A percentile compares a stretch with the other conserved stretches of the same genome.
Evolutionary conservation across 2,329 filamentous ascomycete genomes (phyloP).

Genomic region (Fusarium tricinctum): DNA sequence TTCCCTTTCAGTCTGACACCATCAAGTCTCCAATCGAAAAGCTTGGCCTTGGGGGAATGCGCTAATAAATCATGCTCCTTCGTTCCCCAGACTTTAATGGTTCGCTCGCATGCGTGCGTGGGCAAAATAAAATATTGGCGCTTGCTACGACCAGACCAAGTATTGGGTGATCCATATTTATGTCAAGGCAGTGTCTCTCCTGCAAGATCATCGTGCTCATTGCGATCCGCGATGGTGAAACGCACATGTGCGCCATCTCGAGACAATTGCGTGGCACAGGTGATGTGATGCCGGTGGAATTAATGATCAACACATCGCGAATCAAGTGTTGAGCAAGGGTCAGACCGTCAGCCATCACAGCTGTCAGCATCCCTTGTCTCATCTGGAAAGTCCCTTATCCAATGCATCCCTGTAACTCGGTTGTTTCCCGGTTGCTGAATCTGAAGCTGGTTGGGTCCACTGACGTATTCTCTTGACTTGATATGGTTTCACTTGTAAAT

Average conservation of each 20-base stretch:
- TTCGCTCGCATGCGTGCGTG: slow-evolving; percentile 9
- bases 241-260: slow-evolving; percentile 31
- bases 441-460: neutral
- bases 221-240: slow-evolving; percentile 43
- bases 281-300: slow-evolving; percentile 25
- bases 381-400: slow-evolving; percentile 15
- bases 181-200: slow-evolving; percentile 17
- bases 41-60: slow-evolving; percentile 29
- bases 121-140: slow-evolving; percentile 16
- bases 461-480: neutral
- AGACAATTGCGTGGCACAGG: slow-evolving; percentile 43
- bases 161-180: slow-evolving; percentile 29
- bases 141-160: slow-evolving; percentile 6
- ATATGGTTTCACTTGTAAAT: neutral
- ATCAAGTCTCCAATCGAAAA: slow-evolving; percentile 29
- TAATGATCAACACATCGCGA: slow-evolving; percentile 1
- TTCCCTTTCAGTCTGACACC: slow-evolving; percentile 32
- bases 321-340: slow-evolving; percentile 23
- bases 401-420: slow-evolving; percentile 2
- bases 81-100: slow-evolving; percentile 39
- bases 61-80: slow-evolving; percentile 26
- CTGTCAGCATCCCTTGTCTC: slow-evolving; percentile 23
- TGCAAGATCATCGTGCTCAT: slow-evolving; percentile 32
- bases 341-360: neutral
- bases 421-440: slow-evolving; percentile 2